Evolutionary conservation across 352 stramenopile species (phyloP), one percentile per base, ranked within the genome.

Genomic region (Phytophthora pisi): DNA sequence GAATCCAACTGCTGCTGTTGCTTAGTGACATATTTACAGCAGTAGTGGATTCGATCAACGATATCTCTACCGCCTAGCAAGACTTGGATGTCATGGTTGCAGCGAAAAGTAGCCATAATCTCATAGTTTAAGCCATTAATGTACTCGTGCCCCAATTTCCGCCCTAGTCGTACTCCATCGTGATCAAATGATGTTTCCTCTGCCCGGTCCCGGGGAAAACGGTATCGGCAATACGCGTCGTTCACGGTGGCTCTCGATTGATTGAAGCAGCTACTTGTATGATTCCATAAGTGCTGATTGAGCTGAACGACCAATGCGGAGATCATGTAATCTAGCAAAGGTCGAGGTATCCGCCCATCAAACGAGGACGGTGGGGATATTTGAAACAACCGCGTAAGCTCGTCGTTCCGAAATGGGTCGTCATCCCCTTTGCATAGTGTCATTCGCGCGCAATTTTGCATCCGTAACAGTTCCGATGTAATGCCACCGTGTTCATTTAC

Each of bases 21-120:
- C 7, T 66, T 58, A 10, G 59, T 60, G 2, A 66, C 40, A 15
- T 64, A 66, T 20, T 66, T 66, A 18, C 45, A 47, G 24, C 59
- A 66, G 10, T 60, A 66, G 10, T 50, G n/a, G 20, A 66, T 66
- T 23, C 50, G 9, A 26, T 55, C 59, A 1, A 23, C 11, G 1
- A 49, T 13, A 50, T 60, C 59, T 2, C 11, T 50, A 18, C 59
- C 59, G 13, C 59, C 59, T 34, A 64, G 7, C 40, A 64, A 16
- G 20, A 26, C 38, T 50, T 64, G 10, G 30, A 50, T 38, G 16
- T 38, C 36, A 7, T 56, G 46, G 3, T 42, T 59, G n/a, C 45
- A 64, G 10, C 49, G 56, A 7, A 64, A 64, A 7, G 46, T 50
- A 5, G 46, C 46, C 57, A 64, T 64, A 9, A 64, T 55, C 3